Percentiles rank a stretch among this genome's conserved stretches.
Conservation (phyloP, 2,329 filamentous ascomycete species). For the Sporothrix pallida region DNA sequence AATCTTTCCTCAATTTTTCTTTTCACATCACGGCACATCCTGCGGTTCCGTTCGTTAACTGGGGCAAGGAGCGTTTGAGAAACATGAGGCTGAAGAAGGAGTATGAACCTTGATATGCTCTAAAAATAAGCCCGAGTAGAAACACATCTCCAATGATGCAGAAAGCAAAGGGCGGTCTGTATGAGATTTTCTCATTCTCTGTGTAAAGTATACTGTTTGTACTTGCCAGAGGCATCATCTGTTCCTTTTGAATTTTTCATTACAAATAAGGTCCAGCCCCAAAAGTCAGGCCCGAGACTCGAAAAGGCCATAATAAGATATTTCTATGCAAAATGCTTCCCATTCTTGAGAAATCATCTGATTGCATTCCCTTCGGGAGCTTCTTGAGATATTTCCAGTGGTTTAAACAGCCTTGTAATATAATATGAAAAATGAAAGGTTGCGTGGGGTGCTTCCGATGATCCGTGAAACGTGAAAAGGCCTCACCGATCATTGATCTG, state of each 20-base stretch:
- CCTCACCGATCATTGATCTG: constrained; percentile 1
- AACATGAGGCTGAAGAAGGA: background rate
- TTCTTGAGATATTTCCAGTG: too few species aligned
- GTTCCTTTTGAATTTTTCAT: too few species aligned
- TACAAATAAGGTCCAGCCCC: too few species aligned
- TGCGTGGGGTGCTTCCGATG: constrained; percentile 4
- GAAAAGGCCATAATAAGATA: too few species aligned
- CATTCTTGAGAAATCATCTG: too few species aligned
- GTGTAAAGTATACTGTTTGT: too few species aligned
- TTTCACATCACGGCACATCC: background rate
- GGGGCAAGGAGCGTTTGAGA: background rate
- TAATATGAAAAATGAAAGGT: too few species aligned
- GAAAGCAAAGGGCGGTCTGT: background rate
- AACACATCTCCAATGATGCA: background rate
- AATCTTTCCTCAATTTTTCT: background rate
- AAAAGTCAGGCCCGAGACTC: too few species aligned
- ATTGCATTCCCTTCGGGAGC: too few species aligned
- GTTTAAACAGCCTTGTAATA: too few species aligned
- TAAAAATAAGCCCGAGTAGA: background rate
- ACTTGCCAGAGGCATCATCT: too few species aligned
- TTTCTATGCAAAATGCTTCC: too few species aligned
- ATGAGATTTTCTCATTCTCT: background rate
- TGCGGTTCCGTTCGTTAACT: background rate
- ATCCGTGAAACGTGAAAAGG: constrained; percentile 5
- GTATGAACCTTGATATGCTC: background rate